Evolutionary conservation across 129 eudicot species (phyloP).

Genomic region (Kitagawia praeruptora): DNA sequence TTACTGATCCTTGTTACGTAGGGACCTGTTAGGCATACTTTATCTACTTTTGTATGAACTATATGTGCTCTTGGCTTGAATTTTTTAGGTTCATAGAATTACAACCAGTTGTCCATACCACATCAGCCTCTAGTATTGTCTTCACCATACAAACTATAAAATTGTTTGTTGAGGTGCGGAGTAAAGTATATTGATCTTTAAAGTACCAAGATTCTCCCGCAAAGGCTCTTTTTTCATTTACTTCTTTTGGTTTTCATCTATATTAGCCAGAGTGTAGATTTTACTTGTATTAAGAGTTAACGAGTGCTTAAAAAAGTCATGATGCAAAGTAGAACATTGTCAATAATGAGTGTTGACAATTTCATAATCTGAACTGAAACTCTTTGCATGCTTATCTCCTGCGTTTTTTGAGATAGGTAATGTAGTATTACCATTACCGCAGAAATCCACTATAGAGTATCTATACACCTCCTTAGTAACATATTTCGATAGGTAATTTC

Average conservation of each 20-base stretch:
- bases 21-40: neutral
- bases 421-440: neutral
- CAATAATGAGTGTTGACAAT: neutral
- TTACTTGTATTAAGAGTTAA: neutral
- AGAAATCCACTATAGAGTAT: too few relatives aligned
- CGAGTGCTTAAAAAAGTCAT: neutral
- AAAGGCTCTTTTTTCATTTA: neutral
- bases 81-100: neutral
- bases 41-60: neutral
- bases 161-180: neutral
- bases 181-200: neutral
- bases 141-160: neutral
- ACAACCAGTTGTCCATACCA: neutral
- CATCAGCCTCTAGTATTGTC: neutral
- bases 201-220: neutral
- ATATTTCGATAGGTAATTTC: too few relatives aligned
- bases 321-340: neutral
- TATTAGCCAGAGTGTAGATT: neutral
- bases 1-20: neutral
- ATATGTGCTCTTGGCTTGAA: neutral
- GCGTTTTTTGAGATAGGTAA: neutral
- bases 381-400: neutral
- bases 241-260: neutral
- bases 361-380: neutral
- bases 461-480: too few relatives aligned